A percentile compares a stretch with the other conserved stretches of the same genome.
Conservation (phyloP, 2,329 filamentous ascomycete species). For the Alternaria burnsii region DNA sequence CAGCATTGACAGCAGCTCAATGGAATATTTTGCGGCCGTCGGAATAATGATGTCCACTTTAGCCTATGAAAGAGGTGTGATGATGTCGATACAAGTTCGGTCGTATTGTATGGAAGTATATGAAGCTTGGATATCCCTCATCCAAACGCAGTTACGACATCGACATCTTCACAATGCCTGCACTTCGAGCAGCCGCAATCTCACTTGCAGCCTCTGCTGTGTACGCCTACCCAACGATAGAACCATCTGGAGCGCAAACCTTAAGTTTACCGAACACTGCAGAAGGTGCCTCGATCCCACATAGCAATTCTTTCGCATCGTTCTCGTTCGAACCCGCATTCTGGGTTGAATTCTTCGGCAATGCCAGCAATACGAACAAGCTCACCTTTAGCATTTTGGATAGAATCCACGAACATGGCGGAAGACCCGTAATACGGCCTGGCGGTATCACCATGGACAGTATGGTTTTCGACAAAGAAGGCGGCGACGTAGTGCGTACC, state of each 20-base stretch:
- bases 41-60: constrained; percentile 3
- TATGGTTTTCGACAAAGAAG: constrained; percentile 15
- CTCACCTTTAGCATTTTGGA: constrained; percentile 13
- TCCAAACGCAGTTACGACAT: neutral
- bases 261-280: constrained; percentile 13
- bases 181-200: constrained; percentile 1
- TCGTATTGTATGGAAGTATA: neutral
- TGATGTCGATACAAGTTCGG: neutral
- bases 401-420: constrained; percentile 19
- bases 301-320: constrained; percentile 20
- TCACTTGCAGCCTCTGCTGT: neutral
- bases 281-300: constrained; percentile 15
- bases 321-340: constrained; percentile 22
- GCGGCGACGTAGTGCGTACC: constrained; percentile 15
- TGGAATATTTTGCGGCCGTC: constrained; percentile 13
- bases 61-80: neutral
- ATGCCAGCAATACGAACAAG: constrained; percentile 15
- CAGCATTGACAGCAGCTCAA: neutral
- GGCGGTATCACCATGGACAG: constrained; percentile 23
- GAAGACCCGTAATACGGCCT: constrained; percentile 19
- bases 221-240: constrained; percentile 4
- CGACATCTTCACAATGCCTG: neutral
- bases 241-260: neutral
- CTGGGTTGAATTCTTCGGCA: constrained; percentile 25
- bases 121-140: neutral